phyloP scores from a whole-genome alignment of 2,329 filamentous ascomycete species.

The Onygenales sp. region DNA sequence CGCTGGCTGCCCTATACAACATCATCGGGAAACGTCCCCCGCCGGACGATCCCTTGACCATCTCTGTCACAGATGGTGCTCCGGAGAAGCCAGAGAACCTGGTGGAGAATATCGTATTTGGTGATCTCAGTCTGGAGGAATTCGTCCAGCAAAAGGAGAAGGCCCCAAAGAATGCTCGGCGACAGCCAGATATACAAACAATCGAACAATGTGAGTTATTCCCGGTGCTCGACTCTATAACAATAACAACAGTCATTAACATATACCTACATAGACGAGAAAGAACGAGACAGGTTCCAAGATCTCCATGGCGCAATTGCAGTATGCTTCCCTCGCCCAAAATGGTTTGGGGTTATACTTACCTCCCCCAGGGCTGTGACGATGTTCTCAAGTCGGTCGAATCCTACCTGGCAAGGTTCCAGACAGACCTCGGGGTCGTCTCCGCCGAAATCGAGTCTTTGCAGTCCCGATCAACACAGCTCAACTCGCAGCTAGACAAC shows the following conservation, averaged over 20 bases:
- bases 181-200: constrained; percentile 46
- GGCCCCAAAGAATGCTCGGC: constrained; percentile 13
- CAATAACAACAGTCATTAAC: constrained; percentile 5
- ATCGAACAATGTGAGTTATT: constrained; percentile 59
- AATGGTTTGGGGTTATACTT: neutral
- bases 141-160: constrained; percentile 41
- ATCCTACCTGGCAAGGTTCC: constrained; percentile 82
- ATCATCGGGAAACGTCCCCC: constrained; percentile 41
- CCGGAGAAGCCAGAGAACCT: constrained; percentile 36
- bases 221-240: neutral
- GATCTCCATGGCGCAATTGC: constrained; percentile 81
- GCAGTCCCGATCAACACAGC: constrained; percentile 71
- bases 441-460: constrained; percentile 92
- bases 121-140: constrained; percentile 63
- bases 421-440: constrained; percentile 82
- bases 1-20: constrained; percentile 57
- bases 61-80: constrained; percentile 2
- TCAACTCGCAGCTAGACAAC: constrained; percentile 82
- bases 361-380: constrained; percentile 57
- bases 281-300: constrained; percentile 75
- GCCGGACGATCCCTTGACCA: constrained; percentile 7
- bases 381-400: constrained; percentile 90
- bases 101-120: constrained; percentile 66
- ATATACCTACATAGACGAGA: constrained; percentile 48
- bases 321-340: constrained; percentile 17